Evolutionary conservation across 1,284 basidiomycete species (phyloP).

Genomic region (Crepidotus sp.): DNA sequence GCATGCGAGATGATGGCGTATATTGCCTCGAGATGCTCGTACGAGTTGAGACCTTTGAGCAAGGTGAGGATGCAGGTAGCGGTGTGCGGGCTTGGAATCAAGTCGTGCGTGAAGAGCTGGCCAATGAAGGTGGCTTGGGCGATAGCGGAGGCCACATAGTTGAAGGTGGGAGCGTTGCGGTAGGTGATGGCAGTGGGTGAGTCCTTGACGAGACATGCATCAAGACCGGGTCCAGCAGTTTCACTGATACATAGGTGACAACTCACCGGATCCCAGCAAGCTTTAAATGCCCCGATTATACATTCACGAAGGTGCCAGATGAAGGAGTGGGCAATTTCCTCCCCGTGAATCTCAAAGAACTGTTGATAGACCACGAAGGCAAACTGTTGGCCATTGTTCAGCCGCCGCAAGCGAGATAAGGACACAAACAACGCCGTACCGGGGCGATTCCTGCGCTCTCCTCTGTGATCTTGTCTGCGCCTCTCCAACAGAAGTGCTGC

Average conservation of each 20-base stretch:
- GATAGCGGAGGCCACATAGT: slow-evolving; percentile 23
- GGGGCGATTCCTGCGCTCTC: slow-evolving; percentile 20
- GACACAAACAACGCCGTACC: no score
- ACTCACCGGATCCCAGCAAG: slow-evolving; percentile 29
- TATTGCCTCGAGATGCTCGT: slow-evolving; percentile 16
- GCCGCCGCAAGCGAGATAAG: no score
- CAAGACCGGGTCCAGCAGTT: not conserved
- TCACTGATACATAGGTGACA: not conserved
- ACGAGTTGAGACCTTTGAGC: slow-evolving; percentile 16
- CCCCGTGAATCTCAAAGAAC: slow-evolving; percentile 19
- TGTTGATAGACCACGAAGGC: slow-evolving; percentile 23
- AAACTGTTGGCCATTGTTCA: no score
- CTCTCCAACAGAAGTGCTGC: slow-evolving; percentile 22
- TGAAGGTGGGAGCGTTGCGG: slow-evolving; percentile 13
- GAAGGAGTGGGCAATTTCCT: slow-evolving; percentile 23
- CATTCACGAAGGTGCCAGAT: slow-evolving; percentile 23
- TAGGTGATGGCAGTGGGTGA: slow-evolving; percentile 9
- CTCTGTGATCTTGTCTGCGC: slow-evolving; percentile 14
- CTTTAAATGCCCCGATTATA: slow-evolving; percentile 25
- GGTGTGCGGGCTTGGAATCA: slow-evolving; percentile 22
- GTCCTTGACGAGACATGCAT: not conserved
- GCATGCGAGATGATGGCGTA: slow-evolving; percentile 10
- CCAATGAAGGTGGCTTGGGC: slow-evolving; percentile 26
- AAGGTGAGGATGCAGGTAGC: slow-evolving; percentile 11
- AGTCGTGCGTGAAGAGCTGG: slow-evolving; percentile 23